phyloP scores from a whole-genome alignment of 2,329 filamentous ascomycete species.

The Dactylella cylindrospora region DNA sequence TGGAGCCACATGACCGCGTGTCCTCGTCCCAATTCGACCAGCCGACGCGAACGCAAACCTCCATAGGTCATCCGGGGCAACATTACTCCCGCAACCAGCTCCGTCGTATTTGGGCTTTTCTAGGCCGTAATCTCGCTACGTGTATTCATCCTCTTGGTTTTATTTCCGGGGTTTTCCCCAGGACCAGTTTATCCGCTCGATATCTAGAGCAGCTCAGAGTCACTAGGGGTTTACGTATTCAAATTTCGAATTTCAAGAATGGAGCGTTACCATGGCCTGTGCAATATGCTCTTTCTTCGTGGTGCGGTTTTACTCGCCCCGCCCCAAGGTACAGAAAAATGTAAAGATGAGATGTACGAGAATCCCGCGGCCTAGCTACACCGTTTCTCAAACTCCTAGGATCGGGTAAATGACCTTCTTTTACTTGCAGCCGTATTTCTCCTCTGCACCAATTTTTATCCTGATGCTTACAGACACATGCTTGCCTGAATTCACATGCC shows the following conservation, averaged over 20 bases:
- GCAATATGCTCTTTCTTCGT: neutral
- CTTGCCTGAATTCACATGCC: conserved; percentile 17
- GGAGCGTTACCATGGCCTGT: conserved; percentile 3
- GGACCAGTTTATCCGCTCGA: conserved; percentile 5
- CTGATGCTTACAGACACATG: conserved; percentile 14
- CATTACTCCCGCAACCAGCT: conserved; percentile 5
- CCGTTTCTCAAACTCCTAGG: too few species aligned
- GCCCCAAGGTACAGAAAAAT: too few species aligned
- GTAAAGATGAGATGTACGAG: too few species aligned
- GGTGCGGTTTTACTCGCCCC: neutral
- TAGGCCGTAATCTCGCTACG: conserved; percentile 14
- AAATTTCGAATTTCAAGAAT: too few species aligned
- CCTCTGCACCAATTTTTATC: conserved; percentile 9
- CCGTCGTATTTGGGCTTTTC: conserved; percentile 13
- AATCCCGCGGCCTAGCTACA: too few species aligned
- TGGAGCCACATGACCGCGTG: too few species aligned
- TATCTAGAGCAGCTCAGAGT: too few species aligned
- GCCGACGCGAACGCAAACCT: too few species aligned
- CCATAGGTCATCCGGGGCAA: conserved; percentile 25
- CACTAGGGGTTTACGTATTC: conserved; percentile 4
- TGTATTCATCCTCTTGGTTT: conserved; percentile 4
- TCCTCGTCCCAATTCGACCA: too few species aligned
- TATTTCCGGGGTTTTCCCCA: conserved; percentile 6
- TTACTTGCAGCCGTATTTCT: conserved; percentile 5
- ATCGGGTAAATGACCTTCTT: too few species aligned